Evolutionary conservation across 768 basidiomycete species (phyloP).

Genomic region (Crucibulum laeve): DNA sequence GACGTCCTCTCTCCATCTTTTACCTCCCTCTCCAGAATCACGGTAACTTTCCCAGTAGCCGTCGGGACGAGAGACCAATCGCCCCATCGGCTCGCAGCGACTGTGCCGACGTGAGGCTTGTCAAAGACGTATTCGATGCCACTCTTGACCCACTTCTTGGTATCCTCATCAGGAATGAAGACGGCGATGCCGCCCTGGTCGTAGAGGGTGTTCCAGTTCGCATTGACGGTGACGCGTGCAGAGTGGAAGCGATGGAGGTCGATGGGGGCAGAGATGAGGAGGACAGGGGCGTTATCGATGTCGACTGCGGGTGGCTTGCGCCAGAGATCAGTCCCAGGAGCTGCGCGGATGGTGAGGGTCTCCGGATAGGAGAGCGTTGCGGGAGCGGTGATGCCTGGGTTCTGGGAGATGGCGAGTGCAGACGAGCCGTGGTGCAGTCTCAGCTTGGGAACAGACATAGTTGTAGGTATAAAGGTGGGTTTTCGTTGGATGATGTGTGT

Average conservation of each 20-base stretch:
- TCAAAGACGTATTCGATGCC: conserved; percentile 26
- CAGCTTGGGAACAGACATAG: conserved; percentile 15
- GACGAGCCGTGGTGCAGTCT: conserved; percentile 26
- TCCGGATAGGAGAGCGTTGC: conserved; percentile 17
- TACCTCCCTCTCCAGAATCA: conserved; percentile 23
- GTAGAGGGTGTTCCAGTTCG: conserved; percentile 22
- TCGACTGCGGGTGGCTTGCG: conserved; percentile 24
- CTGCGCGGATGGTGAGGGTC: conserved; percentile 18
- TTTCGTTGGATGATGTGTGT: too few relatives aligned
- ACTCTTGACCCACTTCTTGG: conserved; percentile 26
- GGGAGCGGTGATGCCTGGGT: conserved; percentile 9
- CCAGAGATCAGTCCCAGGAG: conserved; percentile 27
- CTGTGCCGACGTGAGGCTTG: conserved; percentile 22
- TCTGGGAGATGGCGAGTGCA: conserved; percentile 24
- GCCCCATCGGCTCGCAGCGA: conserved; percentile 23
- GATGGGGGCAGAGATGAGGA: conserved; percentile 21
- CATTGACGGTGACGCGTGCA: conserved; percentile 24
- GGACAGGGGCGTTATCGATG: conserved; percentile 24
- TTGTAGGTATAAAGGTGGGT: too few relatives aligned
- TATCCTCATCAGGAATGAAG: conserved; percentile 27
- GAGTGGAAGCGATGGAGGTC: conserved; percentile 24
- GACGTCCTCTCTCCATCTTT: conserved; percentile 23
- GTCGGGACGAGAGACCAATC: conserved; percentile 26
- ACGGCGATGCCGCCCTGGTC: conserved; percentile 26
- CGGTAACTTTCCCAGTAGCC: conserved; percentile 19